A percentile compares a stretch with the other conserved stretches of the same genome.
Evolutionary conservation across 2,329 filamentous ascomycete genomes (phyloP).

Genomic region (Akanthomyces muscarius): DNA sequence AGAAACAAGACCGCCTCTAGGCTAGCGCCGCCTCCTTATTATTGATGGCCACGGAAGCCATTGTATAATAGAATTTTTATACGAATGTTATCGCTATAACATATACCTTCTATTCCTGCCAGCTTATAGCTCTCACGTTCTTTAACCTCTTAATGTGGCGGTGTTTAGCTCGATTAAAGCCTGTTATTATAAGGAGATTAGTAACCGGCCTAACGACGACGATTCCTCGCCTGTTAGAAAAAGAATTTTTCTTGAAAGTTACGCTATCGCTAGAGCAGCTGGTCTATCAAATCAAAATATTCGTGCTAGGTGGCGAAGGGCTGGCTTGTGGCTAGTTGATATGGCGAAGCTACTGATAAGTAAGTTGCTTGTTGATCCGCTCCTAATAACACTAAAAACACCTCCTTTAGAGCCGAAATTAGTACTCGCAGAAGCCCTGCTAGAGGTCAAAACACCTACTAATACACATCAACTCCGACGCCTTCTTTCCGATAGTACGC

Average conservation of each 20-base stretch:
- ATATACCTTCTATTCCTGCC: too few species aligned
- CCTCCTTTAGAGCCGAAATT: too few species aligned
- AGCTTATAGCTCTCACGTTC: too few species aligned
- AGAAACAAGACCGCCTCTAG: not conserved
- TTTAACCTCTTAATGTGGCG: slow-evolving; percentile 9
- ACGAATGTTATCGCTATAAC: too few species aligned
- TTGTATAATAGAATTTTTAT: too few species aligned
- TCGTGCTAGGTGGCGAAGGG: not conserved
- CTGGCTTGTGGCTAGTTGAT: slow-evolving; percentile 2
- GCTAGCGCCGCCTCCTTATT: not conserved
- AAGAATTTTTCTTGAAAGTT: not conserved
- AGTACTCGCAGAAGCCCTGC: too few species aligned
- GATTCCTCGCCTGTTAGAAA: not conserved
- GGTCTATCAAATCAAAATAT: not conserved
- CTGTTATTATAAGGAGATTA: not conserved
- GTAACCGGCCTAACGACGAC: not conserved
- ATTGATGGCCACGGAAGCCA: slow-evolving; percentile 17
- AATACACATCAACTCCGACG: too few species aligned
- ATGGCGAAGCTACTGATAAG: not conserved
- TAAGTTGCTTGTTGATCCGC: not conserved
- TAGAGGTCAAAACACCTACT: too few species aligned
- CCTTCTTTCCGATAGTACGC: too few species aligned
- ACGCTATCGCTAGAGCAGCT: not conserved
- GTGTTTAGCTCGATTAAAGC: slow-evolving; percentile 9
- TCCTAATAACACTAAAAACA: too few species aligned